These are phyloP conservation scores for Phytophthora crassamura DNA, from an alignment of 352 stramenopile species.

Conservation along the genomic window DNA sequence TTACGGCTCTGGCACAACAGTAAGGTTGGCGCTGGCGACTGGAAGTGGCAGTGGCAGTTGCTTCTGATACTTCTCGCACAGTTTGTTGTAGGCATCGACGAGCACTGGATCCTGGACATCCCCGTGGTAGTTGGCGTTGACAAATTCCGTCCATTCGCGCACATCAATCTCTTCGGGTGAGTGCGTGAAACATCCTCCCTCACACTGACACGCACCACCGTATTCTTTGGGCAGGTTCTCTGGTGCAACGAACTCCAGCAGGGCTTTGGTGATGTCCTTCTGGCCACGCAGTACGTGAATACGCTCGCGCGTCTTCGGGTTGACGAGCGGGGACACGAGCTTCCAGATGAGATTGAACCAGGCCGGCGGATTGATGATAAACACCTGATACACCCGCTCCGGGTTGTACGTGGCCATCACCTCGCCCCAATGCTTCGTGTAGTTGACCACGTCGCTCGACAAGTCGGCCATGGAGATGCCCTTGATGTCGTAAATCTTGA, in stretches of 20 bases:
- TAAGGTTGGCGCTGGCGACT: constrained; percentile 2
- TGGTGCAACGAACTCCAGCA: constrained; percentile 70
- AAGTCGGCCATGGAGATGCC: constrained; percentile 81
- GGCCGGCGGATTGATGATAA: constrained; percentile 74
- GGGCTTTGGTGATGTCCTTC: constrained; percentile 74
- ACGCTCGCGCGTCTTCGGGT: constrained; percentile 75
- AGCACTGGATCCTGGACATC: constrained; percentile 40
- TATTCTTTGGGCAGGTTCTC: constrained; percentile 76
- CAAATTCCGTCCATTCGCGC: constrained; percentile 61
- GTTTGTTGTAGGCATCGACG: constrained; percentile 44
- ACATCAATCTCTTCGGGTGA: constrained; percentile 76
- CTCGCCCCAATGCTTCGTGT: constrained; percentile 71
- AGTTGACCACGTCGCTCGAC: constrained; percentile 70
- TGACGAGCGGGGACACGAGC: constrained; percentile 71
- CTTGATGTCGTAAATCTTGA: constrained; percentile 81
- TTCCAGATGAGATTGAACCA: constrained; percentile 89
- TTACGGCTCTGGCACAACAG: constrained; percentile 18
- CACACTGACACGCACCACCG: constrained; percentile 64
- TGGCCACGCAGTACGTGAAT: constrained; percentile 70
- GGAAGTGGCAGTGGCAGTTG: constrained; percentile 43
- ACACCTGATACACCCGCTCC: constrained; percentile 74
- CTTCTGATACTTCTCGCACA: constrained; percentile 58
- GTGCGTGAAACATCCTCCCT: constrained; percentile 64
- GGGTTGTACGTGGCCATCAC: constrained; percentile 77
- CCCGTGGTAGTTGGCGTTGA: constrained; percentile 53